Percentiles rank a stretch among this genome's conserved stretches.
Evolutionary conservation across 176 grass and related monocot genomes (phyloP).

Genomic region (Puccinellia tenuiflora): DNA sequence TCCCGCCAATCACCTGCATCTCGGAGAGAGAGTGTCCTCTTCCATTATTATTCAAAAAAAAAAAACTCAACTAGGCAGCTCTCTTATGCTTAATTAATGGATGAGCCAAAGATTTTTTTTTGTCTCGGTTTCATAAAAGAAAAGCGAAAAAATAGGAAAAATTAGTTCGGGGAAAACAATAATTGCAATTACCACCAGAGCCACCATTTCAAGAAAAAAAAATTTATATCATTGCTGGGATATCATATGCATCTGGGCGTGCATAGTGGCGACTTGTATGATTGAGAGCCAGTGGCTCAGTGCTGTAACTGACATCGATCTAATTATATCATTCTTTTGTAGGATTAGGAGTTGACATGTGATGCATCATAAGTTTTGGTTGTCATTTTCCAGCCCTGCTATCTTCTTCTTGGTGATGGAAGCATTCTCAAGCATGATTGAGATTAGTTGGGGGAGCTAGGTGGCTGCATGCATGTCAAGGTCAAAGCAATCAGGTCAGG

Average conservation of each 20-base stretch:
- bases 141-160: too few species aligned
- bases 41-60: not conserved
- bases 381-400: not conserved
- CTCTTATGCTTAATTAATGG: too few species aligned
- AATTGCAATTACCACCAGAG: not conserved
- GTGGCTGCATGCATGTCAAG: constrained; percentile 1
- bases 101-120: too few species aligned
- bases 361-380: not conserved
- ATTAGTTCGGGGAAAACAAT: too few species aligned
- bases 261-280: not conserved
- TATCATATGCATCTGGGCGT: not conserved
- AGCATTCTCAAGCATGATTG: constrained; percentile 26
- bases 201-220: not conserved
- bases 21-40: not conserved
- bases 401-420: not conserved
- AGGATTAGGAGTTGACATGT: constrained; percentile 19
- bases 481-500: constrained; percentile 8
- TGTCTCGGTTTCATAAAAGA: too few species aligned
- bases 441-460: not conserved
- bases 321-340: not conserved
- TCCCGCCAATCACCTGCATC: not conserved
- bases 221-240: not conserved
- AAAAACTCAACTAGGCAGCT: too few species aligned
- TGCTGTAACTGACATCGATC: not conserved
- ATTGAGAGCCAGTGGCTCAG: not conserved